These are phyloP conservation scores for Beauveria asiatica DNA, from an alignment of 2,329 filamentous ascomycete genomes.

Conservation along the genomic window DNA sequence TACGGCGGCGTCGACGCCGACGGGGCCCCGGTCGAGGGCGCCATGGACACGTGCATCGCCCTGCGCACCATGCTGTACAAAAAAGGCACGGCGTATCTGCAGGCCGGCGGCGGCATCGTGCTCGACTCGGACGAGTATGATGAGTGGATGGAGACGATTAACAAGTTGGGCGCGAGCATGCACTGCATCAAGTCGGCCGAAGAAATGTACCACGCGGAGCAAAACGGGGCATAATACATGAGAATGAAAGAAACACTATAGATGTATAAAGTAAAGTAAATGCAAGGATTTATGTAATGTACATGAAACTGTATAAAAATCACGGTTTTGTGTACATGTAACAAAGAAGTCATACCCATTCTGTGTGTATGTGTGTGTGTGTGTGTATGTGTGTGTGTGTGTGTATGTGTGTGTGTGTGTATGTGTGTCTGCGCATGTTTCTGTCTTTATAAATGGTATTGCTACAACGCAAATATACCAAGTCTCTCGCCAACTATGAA, in stretches of 20 bases:
- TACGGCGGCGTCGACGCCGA: slow-evolving; percentile 64
- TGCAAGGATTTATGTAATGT: too few species aligned
- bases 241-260: neutral
- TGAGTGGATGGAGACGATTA: slow-evolving; percentile 89
- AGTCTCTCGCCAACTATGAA: neutral
- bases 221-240: slow-evolving; percentile 11
- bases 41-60: slow-evolving; percentile 80
- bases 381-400: neutral
- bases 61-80: slow-evolving; percentile 92
- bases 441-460: neutral
- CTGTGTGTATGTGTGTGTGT: neutral
- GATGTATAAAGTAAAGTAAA: too few species aligned
- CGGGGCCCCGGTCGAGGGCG: slow-evolving; percentile 61
- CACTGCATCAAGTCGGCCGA: slow-evolving; percentile 81
- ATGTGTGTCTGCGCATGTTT: neutral
- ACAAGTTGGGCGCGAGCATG: slow-evolving; percentile 89
- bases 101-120: slow-evolving; percentile 84
- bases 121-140: slow-evolving; percentile 91
- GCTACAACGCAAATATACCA: neutral
- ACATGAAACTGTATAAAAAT: too few species aligned
- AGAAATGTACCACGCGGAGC: slow-evolving; percentile 42
- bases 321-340: neutral
- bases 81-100: slow-evolving; percentile 83
- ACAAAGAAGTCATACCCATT: too few species aligned
- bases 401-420: too few species aligned